Conservation (phyloP, 1,284 basidiomycete genomes). For the Chiua sp. region DNA sequence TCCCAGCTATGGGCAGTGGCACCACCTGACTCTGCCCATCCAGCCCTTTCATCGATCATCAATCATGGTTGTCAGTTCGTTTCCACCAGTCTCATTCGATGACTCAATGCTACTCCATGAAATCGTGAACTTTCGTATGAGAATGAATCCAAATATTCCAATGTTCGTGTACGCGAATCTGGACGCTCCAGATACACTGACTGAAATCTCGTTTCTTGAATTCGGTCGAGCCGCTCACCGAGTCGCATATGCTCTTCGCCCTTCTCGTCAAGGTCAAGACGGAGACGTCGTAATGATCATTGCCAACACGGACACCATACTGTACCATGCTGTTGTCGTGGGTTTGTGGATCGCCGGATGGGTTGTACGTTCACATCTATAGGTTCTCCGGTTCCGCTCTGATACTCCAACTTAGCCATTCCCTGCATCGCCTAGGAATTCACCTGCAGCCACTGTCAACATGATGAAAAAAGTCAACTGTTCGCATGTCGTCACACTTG, state of each 20-base stretch:
- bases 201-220: conserved; percentile 19
- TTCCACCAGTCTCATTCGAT: too few species aligned
- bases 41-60: too few species aligned
- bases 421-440: conserved; percentile 40
- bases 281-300: conserved; percentile 40
- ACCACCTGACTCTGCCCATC: too few species aligned
- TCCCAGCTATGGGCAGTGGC: too few species aligned
- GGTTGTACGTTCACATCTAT: conserved; percentile 21
- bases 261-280: conserved; percentile 28
- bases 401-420: conserved; percentile 35
- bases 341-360: conserved; percentile 39
- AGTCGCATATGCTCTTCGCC: conserved; percentile 33
- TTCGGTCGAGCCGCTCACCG: conserved; percentile 42
- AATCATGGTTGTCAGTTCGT: too few species aligned
- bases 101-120: neutral
- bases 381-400: neutral
- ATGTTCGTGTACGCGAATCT: conserved; percentile 25
- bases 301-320: conserved; percentile 39
- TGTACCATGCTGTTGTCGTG: conserved; percentile 36
- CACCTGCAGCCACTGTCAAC: conserved; percentile 33
- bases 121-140: conserved; percentile 37
- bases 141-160: conserved; percentile 29
- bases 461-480: conserved; percentile 38
- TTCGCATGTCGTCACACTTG: conserved; percentile 36
- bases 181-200: neutral